A percentile compares a stretch with the other conserved stretches of the same genome.
These are phyloP conservation scores for Passiflora organensis DNA, from an alignment of 345 rosid species.

Conservation along the genomic window DNA sequence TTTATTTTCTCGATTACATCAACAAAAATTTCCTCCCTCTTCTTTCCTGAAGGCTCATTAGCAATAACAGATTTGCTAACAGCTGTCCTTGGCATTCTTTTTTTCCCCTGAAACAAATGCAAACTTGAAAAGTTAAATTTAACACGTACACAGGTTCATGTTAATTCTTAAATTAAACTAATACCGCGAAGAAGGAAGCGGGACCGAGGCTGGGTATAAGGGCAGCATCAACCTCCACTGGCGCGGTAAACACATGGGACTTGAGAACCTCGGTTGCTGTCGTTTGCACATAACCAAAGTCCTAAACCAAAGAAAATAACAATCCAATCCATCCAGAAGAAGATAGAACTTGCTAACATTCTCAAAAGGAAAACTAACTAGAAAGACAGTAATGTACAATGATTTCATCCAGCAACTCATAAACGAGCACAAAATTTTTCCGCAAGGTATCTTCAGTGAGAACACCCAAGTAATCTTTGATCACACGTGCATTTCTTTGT, in stretches of 20 bases:
- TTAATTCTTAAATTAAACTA: background rate
- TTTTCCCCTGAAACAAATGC: constrained; percentile 74
- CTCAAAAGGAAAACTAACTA: no score
- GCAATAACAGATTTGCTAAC: constrained; percentile 98
- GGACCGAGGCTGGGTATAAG: constrained; percentile 84
- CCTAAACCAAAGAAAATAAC: constrained; percentile 33
- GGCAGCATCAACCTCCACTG: constrained; percentile 72
- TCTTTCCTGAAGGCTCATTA: constrained; percentile 94
- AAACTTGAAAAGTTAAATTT: constrained; percentile 13
- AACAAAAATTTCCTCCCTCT: constrained; percentile 96
- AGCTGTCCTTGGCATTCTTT: constrained; percentile 97
- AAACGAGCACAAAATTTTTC: constrained; percentile 90
- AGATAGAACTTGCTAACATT: background rate
- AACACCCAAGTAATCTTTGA: constrained; percentile 93
- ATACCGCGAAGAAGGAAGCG: constrained; percentile 88
- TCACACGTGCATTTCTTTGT: constrained; percentile 93
- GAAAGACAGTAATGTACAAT: constrained; percentile 52
- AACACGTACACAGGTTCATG: background rate
- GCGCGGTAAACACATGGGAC: constrained; percentile 89
- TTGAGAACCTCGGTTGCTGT: constrained; percentile 91
- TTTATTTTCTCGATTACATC: constrained; percentile 98
- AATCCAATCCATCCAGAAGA: background rate
- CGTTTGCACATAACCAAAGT: constrained; percentile 97
- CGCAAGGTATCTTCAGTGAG: constrained; percentile 90
- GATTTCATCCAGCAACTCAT: constrained; percentile 95